A percentile compares a stretch with the other conserved stretches of the same genome.
These are phyloP conservation scores for Microglena sp. DNA, from an alignment of 139 green algal species.

Conservation along the genomic window DNA sequence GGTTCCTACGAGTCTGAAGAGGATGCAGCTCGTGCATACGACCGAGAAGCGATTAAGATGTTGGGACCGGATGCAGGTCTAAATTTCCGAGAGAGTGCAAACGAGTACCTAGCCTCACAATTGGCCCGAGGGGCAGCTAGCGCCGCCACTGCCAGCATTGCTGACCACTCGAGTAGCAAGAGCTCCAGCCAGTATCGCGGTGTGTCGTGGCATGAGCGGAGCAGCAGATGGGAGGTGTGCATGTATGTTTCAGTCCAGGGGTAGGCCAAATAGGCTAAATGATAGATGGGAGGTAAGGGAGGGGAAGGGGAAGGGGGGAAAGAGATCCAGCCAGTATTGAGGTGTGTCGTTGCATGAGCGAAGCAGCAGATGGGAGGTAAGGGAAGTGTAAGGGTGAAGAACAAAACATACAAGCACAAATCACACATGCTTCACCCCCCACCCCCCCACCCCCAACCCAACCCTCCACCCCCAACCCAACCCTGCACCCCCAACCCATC, in stretches of 20 bases:
- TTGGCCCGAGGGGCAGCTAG: background rate
- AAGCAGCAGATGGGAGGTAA: slow-evolving; percentile 27
- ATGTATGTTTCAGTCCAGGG: too few relatives aligned
- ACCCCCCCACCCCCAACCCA: background rate
- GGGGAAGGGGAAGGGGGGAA: background rate
- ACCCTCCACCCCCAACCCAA: too few relatives aligned
- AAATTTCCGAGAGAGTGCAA: slow-evolving; percentile 42
- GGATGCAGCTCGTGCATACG: slow-evolving; percentile 51
- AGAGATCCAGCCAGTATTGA: slow-evolving; percentile 32
- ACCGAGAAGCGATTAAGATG: slow-evolving; percentile 42
- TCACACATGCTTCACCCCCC: background rate
- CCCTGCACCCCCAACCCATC: too few relatives aligned
- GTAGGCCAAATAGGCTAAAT: too few relatives aligned
- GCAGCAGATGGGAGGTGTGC: slow-evolving; percentile 29
- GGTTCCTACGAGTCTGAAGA: slow-evolving; percentile 52
- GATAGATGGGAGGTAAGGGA: too few relatives aligned
- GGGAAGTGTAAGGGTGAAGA: slow-evolving; percentile 1
- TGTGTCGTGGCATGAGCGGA: slow-evolving; percentile 32
- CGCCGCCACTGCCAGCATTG: slow-evolving; percentile 1
- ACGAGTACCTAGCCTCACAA: slow-evolving; percentile 10
- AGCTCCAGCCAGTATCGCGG: slow-evolving; percentile 36
- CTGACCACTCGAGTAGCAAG: slow-evolving; percentile 18
- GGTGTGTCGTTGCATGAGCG: slow-evolving; percentile 32
- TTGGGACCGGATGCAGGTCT: slow-evolving; percentile 35
- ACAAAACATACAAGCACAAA: too few relatives aligned